Evolutionary conservation across 2,329 filamentous ascomycete genomes (phyloP), one percentile per base, ranked within the genome.

Genomic region (Metarhizium anisopliae): DNA sequence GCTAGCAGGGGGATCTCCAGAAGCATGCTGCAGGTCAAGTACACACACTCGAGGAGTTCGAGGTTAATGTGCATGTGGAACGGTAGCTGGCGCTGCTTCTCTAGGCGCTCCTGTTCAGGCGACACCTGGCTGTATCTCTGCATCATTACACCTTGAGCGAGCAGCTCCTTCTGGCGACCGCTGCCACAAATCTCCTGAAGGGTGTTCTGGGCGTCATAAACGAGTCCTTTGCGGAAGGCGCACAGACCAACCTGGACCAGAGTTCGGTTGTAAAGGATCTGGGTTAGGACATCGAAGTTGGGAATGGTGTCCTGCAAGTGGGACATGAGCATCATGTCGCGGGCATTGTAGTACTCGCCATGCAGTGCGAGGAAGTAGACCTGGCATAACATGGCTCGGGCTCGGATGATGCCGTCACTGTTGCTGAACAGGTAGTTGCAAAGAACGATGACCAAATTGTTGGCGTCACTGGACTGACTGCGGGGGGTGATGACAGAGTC

Each of bases 11-110:
- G 94, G 60, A 99, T 97, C 77, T 99, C 94, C 56, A 99, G 84
- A 62, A 99, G 87, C 94, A 99, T 99, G 76, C 91, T 96, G 79
- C 93, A 97, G 52, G 94, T 97, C 58, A 99, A 83, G 77, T 99
- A 99, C 59, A 97, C 93, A 68, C 94, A 97, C 78, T 99, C 94
- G 43, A 99, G 83, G 55, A 99, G 84, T 74, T 99, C 94, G 53
- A 99, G 83, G 80, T 99, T 99, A 80, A 99, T 99, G 82, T 99
- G 94, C 91, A 99, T 96, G 79, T 99, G 94, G 86, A 99, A 99
- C 42, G 94, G 94, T 63, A 99, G 83, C 77, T 99, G 94, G 66
- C 94, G 87, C 77, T 97, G 93, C 71, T 94, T 90, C 79, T 99
- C 94, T 43, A 97, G 82, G 62, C 93, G 89, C 78, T 99, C 94